These are phyloP conservation scores for Fusarium lyarnte DNA, from an alignment of 2,329 filamentous ascomycete species.

Conservation along the genomic window DNA sequence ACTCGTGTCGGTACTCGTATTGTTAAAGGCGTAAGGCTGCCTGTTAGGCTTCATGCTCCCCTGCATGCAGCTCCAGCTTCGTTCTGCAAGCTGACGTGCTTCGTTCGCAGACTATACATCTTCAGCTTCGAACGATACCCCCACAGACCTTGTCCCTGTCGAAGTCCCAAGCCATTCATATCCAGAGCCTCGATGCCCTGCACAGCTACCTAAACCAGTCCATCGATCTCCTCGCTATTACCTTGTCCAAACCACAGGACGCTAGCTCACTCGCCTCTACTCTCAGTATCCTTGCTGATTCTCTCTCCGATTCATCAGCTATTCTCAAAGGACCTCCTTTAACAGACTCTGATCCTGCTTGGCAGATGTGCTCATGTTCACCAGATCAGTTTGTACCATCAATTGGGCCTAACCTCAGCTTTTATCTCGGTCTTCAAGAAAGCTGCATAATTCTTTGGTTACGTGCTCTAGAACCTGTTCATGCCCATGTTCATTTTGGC, in stretches of 20 bases:
- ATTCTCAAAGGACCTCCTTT: constrained; percentile 65
- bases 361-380: constrained; percentile 57
- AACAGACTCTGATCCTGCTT: constrained; percentile 52
- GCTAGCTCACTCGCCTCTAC: constrained; percentile 66
- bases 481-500: constrained; percentile 67
- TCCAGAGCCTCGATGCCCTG: constrained; percentile 76
- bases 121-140: constrained; percentile 77
- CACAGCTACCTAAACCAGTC: constrained; percentile 83
- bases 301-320: constrained; percentile 61
- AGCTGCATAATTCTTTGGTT: constrained; percentile 75
- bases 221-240: constrained; percentile 83
- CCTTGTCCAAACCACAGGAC: constrained; percentile 69
- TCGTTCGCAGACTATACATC: constrained; percentile 71
- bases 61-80: not conserved
- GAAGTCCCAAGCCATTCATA: constrained; percentile 60
- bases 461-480: constrained; percentile 74
- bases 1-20: constrained; percentile 91
- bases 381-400: constrained; percentile 55
- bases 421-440: constrained; percentile 77
- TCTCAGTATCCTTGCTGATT: constrained; percentile 64
- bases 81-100: constrained; percentile 14
- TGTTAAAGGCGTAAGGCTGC: constrained; percentile 78
- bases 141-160: constrained; percentile 60
- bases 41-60: constrained; percentile 31
- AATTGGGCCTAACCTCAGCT: constrained; percentile 72